Percentiles rank a stretch among this genome's conserved stretches.
These are phyloP conservation scores for Ceratocystis diversiconidia DNA, from an alignment of 2,329 filamentous ascomycete species.

Conservation along the genomic window DNA sequence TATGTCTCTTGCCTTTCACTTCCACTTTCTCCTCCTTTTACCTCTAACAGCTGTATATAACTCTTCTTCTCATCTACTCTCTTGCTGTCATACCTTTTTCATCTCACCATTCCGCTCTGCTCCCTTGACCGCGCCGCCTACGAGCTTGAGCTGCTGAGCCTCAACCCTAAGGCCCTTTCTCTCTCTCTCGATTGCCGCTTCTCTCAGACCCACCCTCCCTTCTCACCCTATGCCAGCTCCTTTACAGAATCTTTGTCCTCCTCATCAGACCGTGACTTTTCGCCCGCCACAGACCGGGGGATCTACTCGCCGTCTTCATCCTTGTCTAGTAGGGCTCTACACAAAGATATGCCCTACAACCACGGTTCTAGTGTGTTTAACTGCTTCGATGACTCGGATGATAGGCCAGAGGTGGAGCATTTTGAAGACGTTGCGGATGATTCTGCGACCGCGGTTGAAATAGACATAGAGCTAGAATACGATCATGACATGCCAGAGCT, in stretches of 20 bases:
- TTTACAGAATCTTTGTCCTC: neutral
- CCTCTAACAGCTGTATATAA: neutral
- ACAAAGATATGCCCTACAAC: neutral
- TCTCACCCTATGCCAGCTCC: conserved; percentile 3
- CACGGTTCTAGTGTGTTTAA: neutral
- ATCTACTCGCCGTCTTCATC: neutral
- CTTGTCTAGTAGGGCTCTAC: neutral
- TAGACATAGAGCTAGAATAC: neutral
- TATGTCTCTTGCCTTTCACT: neutral
- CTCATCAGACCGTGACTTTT: conserved; percentile 6
- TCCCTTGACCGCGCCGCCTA: conserved; percentile 10
- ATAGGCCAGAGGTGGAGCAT: conserved; percentile 9
- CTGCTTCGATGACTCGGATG: neutral
- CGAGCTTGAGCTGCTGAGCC: conserved; percentile 6
- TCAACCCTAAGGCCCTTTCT: conserved; percentile 7
- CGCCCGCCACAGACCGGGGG: neutral
- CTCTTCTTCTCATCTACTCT: neutral
- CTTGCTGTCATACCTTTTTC: neutral
- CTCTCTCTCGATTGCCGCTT: conserved; percentile 10
- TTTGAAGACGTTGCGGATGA: conserved; percentile 4
- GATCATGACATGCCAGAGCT: conserved; percentile 4
- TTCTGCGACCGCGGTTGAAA: neutral
- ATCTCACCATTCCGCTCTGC: neutral
- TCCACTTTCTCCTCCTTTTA: neutral
- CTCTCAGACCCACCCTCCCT: conserved; percentile 6